Evolutionary conservation across 805 yeast species (phyloP), one percentile per base, ranked within the genome.

Genomic region (Candida succiphila): DNA sequence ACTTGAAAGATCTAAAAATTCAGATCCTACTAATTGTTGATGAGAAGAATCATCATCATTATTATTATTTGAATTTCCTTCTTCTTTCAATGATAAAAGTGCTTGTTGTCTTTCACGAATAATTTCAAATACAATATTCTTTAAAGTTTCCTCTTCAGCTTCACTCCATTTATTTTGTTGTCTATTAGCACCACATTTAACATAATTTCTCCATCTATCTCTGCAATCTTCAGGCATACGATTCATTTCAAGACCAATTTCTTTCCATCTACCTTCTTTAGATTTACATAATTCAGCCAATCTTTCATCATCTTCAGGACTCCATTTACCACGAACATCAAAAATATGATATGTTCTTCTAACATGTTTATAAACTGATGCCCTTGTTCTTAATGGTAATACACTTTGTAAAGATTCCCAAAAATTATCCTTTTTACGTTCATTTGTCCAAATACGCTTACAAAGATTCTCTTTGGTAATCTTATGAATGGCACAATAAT

Each of bases 211-310:
- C 95, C 95, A 89, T 46, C 97, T 68, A 54, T 89, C 97, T 45
- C 97, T 70, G 56, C 96, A 88, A 58, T 89, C 97, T 51, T 89
- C 97, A 0, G 97, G 96, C 97, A 89, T 89, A 48, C 97, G 67
- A 12, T 83, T 85, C 73, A 89, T 65, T 7, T 64, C 61, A 34
- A 69, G 69, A 7, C 96, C 96, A 39, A 89, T 83, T 27, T 66
- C 64, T 44, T 85, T 85, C 97, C 97, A 89, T 49, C 82, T 86
- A 14, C 92, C 86, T 37, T 78, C 85, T 44, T 74, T 71, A 18
- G 76, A 74, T 8, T 68, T 55, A 9, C 84, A 83, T 33, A 84
- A 59, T 34, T 67, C 67, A 2, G 75, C 74, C 34, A 89, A 63
- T 31, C 68, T 66, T 25, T 60, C 69, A 54, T 89, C 96, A 40